Percentiles rank a stretch among this genome's conserved stretches.
phyloP scores from a whole-genome alignment of 2,329 filamentous ascomycete species.

The Arthroderma uncinatum region DNA sequence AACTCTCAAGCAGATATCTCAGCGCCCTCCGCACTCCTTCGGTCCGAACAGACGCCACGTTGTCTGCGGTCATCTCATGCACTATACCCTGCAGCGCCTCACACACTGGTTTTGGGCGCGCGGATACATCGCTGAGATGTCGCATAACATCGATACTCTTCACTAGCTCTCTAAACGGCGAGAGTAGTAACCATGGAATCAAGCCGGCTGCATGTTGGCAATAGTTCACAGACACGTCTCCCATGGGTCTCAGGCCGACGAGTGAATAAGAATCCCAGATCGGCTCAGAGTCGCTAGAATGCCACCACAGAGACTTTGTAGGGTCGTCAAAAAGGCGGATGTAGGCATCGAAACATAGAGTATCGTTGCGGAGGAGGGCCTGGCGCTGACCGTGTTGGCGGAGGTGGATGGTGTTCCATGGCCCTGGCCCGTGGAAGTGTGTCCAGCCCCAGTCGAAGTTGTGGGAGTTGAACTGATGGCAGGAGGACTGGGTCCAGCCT shows the following conservation, averaged over 20 bases:
- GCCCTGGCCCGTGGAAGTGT: conserved; percentile 48
- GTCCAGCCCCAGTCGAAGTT: conserved; percentile 55
- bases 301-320: conserved; percentile 51
- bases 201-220: conserved; percentile 44
- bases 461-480: conserved; percentile 48
- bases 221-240: conserved; percentile 36
- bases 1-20: conserved; percentile 34
- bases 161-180: conserved; percentile 48
- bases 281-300: conserved; percentile 42
- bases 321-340: conserved; percentile 51
- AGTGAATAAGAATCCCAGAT: conserved; percentile 47
- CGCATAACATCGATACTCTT: conserved; percentile 40
- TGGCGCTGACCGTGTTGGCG: conserved; percentile 48
- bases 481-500: conserved; percentile 44
- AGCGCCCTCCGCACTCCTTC: conserved; percentile 33
- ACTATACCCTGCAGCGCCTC: conserved; percentile 43
- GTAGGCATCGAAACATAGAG: conserved; percentile 51
- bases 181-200: conserved; percentile 48
- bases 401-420: conserved; percentile 47
- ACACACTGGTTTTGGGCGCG: conserved; percentile 41
- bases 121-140: conserved; percentile 35
- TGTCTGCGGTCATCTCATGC: conserved; percentile 35
- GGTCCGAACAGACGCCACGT: conserved; percentile 31
- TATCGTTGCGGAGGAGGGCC: conserved; percentile 50
- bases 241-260: conserved; percentile 46